Percentiles rank a stretch among this genome's conserved stretches.
phyloP scores from a whole-genome alignment of 805 yeast genomes.

The Cyberlindnera maritima region DNA sequence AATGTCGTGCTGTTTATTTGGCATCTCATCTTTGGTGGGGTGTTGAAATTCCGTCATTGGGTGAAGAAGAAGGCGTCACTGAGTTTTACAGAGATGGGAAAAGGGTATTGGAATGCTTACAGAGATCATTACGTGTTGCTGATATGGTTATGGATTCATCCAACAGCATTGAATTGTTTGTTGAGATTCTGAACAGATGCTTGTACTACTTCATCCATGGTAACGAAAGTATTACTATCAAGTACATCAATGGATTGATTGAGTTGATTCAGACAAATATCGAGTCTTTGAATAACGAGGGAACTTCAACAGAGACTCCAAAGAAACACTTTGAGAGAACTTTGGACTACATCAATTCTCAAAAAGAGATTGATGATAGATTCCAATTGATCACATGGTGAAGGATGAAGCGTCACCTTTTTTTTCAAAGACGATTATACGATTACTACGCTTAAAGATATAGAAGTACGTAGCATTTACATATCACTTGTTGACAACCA shows the following conservation, averaged over 20 bases:
- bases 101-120: constrained; percentile 87
- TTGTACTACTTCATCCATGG: constrained; percentile 84
- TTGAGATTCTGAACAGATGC: constrained; percentile 86
- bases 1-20: constrained; percentile 83
- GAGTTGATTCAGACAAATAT: constrained; percentile 73
- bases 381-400: constrained; percentile 49
- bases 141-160: constrained; percentile 87
- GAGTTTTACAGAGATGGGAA: constrained; percentile 50
- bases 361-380: constrained; percentile 66
- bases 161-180: constrained; percentile 76
- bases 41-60: constrained; percentile 52
- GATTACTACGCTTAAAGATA: too few relatives aligned
- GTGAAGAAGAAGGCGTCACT: constrained; percentile 43
- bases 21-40: constrained; percentile 97
- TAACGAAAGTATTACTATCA: constrained; percentile 60
- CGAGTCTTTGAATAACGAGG: constrained; percentile 23
- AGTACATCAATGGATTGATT: constrained; percentile 81
- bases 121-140: constrained; percentile 83
- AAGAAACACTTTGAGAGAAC: constrained; percentile 66
- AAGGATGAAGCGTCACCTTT: neutral
- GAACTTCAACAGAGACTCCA: constrained; percentile 17
- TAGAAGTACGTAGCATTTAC: too few relatives aligned
- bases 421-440: neutral
- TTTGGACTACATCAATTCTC: constrained; percentile 63
- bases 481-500: neutral